Base-by-base conservation (phyloP, 2,329 filamentous ascomycete genomes). In the Furcasterigmium furcatum region DNA sequence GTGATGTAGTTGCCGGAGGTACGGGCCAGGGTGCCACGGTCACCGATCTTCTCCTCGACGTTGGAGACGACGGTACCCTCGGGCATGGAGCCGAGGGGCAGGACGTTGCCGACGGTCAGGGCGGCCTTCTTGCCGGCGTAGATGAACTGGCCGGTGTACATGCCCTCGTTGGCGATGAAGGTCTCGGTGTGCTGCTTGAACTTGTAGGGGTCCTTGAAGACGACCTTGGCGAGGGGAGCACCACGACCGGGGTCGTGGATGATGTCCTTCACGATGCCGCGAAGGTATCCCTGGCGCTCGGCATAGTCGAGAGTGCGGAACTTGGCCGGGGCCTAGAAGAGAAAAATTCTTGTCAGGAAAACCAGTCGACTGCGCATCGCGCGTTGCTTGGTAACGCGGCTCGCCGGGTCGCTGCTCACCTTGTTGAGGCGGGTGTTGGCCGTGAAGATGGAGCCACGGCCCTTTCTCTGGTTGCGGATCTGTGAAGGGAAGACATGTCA, bases 71-170 rank as follows among this genome's bases (percentile, higher is more conserved):
- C 92, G 74, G 94, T 99, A 90, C 94, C 94, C 83, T 99, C 94
- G 60, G 94, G 94, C 72, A 97, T 88, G 69, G 88, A 90, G 70
- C 84, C 83, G 62, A 99, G 85, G 58, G 94, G 94, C 55, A 99
- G 89, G 70, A 99, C 77, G 84, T 99, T 99, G 75, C 94, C 94
- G 74, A 99, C 86, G 67, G 88, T 97, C 68, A 99, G 84, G 59
- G 87, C 81, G 66, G 94, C 94, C 79, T 96, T 94, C 90, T 99
- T 99, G 72, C 94, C 94, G 71, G 92, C 94, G 79, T 99, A 99
- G 87, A 99, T 91, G 84, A 99, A 99, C 78, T 99, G 94, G 72
- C 94, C 94, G 60, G 94, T 96, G 89, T 97, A 99, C 91, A 97
- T 96, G 80, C 94, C 94, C 83, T 97, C 94, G 80, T 97, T 99